Evolutionary conservation across 2,329 filamentous ascomycete species (phyloP).

Genomic region (Trichoderma sp.): DNA sequence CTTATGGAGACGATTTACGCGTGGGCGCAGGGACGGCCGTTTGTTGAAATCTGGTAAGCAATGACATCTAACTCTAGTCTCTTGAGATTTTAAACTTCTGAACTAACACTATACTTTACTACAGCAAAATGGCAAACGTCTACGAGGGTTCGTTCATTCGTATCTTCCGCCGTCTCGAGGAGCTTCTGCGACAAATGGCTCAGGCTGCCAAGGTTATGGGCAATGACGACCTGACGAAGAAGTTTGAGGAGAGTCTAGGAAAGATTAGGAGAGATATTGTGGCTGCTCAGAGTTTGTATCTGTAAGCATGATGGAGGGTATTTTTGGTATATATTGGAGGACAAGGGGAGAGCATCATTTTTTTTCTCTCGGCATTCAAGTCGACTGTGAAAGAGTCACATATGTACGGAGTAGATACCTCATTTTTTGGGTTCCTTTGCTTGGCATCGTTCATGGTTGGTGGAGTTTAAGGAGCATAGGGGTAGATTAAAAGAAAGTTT

Average conservation of each 20-base stretch:
- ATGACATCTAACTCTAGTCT: not conserved
- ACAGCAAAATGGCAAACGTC: slow-evolving; percentile 96
- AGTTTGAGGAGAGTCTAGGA: slow-evolving; percentile 83
- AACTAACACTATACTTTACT: slow-evolving; percentile 32
- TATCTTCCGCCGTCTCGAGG: slow-evolving; percentile 92
- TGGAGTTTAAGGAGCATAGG: slow-evolving; percentile 16
- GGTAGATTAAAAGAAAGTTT: slow-evolving; percentile 7
- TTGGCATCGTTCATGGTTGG: slow-evolving; percentile 21
- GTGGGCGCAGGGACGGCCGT: slow-evolving; percentile 89
- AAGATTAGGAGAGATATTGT: slow-evolving; percentile 95
- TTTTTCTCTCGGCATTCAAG: not conserved
- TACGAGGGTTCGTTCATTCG: slow-evolving; percentile 97
- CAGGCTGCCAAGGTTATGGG: slow-evolving; percentile 98
- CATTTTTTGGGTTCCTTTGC: not conserved
- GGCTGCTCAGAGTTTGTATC: slow-evolving; percentile 88
- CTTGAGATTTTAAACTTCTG: slow-evolving; percentile 10
- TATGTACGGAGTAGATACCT: slow-evolving; percentile 19
- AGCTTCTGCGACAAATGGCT: slow-evolving; percentile 91
- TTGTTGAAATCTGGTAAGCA: slow-evolving; percentile 90
- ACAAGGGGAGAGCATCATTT: not conserved
- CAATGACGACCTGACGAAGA: slow-evolving; percentile 87
- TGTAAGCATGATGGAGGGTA: slow-evolving; percentile 53
- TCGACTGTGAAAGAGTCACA: not conserved
- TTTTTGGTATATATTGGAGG: not conserved
- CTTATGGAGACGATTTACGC: slow-evolving; percentile 95